These are phyloP conservation scores for Suillus alpinus DNA, from an alignment of 768 basidiomycete genomes.

Conservation along the genomic window DNA sequence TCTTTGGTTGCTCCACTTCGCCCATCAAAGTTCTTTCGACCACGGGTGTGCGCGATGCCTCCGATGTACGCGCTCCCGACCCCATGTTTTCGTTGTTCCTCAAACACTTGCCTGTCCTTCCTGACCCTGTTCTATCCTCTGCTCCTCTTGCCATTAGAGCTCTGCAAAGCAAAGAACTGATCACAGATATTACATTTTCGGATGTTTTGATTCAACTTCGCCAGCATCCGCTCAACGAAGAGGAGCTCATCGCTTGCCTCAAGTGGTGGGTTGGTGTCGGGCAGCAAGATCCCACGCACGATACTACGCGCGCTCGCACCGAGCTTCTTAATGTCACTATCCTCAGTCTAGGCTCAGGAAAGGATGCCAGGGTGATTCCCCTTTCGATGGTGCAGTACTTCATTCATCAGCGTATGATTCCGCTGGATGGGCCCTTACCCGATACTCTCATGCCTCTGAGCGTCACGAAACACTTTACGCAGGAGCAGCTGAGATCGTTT, in stretches of 20 bases:
- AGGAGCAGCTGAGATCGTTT: slow-evolving; percentile 56
- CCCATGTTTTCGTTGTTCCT: slow-evolving; percentile 70
- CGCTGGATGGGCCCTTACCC: slow-evolving; percentile 77
- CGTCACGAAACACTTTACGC: slow-evolving; percentile 59
- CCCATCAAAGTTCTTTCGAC: slow-evolving; percentile 74
- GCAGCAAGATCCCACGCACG: slow-evolving; percentile 31
- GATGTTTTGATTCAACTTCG: slow-evolving; percentile 83
- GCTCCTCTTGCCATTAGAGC: slow-evolving; percentile 60
- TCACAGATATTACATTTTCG: slow-evolving; percentile 72
- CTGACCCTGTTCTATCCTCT: slow-evolving; percentile 53
- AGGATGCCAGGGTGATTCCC: slow-evolving; percentile 57
- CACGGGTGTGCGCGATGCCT: slow-evolving; percentile 63
- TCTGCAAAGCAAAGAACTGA: slow-evolving; percentile 59
- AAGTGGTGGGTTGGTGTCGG: slow-evolving; percentile 75
- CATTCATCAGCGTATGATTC: slow-evolving; percentile 69
- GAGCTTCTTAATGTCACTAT: slow-evolving; percentile 74
- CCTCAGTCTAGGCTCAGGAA: slow-evolving; percentile 40
- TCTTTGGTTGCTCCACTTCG: slow-evolving; percentile 62
- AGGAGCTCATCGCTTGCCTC: slow-evolving; percentile 78
- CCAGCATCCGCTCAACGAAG: slow-evolving; percentile 61
- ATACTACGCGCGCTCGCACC: slow-evolving; percentile 45
- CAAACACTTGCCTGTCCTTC: slow-evolving; percentile 72
- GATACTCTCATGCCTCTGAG: slow-evolving; percentile 64
- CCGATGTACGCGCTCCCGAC: slow-evolving; percentile 73
- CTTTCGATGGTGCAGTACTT: slow-evolving; percentile 70